Evolutionary conservation across 78 protist species (phyloP).

Genomic region (Diacronema lutheri): DNA sequence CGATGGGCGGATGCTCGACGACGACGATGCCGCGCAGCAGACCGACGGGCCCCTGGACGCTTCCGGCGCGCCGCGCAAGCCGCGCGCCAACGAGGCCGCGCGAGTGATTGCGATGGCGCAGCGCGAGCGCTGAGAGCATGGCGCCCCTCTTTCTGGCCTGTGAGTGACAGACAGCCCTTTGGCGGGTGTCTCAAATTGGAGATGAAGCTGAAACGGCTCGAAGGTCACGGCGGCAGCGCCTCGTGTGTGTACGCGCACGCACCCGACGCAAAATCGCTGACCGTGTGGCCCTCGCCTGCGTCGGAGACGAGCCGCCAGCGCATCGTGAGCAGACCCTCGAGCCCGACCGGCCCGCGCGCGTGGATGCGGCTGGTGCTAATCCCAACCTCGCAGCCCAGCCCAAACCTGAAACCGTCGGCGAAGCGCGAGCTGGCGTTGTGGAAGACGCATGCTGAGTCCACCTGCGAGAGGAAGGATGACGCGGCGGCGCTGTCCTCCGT

Average conservation of each 20-base stretch:
- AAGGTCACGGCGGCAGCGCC: too few species aligned
- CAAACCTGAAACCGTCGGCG: constrained; percentile 45
- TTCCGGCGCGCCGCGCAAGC: too few species aligned
- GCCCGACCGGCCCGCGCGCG: constrained; percentile 50
- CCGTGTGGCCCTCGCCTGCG: neutral
- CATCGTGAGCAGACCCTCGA: constrained; percentile 26
- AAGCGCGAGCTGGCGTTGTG: constrained; percentile 55
- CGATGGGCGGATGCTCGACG: too few species aligned
- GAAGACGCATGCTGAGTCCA: constrained; percentile 82
- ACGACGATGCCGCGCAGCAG: too few species aligned
- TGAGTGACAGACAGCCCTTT: too few species aligned
- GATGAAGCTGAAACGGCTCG: too few species aligned
- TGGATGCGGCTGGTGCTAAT: constrained; percentile 27
- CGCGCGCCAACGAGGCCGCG: too few species aligned
- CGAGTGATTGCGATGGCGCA: too few species aligned
- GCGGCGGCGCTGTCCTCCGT: constrained; percentile 33
- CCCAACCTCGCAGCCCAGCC: constrained; percentile 50
- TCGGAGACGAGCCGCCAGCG: neutral
- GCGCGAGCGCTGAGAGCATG: too few species aligned
- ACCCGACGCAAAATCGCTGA: neutral
- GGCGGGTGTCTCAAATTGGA: too few species aligned
- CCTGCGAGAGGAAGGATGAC: constrained; percentile 35
- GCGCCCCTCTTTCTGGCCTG: too few species aligned
- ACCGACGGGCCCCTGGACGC: too few species aligned
- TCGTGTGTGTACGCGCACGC: neutral